Base-by-base conservation (phyloP, 805 yeast species). In the Candida piceae region DNA sequence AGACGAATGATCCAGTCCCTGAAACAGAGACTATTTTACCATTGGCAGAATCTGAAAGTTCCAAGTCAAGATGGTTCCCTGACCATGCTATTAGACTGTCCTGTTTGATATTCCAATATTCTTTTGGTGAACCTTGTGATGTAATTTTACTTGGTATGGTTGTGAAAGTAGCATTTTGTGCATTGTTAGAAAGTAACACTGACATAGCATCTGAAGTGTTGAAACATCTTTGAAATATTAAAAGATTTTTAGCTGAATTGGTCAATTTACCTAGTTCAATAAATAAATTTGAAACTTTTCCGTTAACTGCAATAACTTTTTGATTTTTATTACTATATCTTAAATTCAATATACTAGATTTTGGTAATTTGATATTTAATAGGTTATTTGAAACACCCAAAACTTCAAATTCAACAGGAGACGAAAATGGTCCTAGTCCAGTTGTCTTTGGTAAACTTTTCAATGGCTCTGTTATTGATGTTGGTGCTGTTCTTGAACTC, bases 31-130 rank as follows among this genome's bases (percentile, higher is more conserved):
- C 38, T 5, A 49, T 24, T 17, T 46, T 45, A 1, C 40, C 34
- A 15, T 36, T 26, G 5, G 26, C 21, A n/a, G 28, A 37, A 1
- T 27, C 28, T 1, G 40, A 31, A 11, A 38, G 16, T 4, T 32
- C 34, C 20, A 55, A 25, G 21, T 56, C 44, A 16, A 69, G 44
- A 31, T 57, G 50, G 33, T 58, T 63, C 1, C 74, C 76, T 1
- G 70, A 57, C 77, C 77, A 72, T 5, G 76, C 74, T 10, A 71
- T 55, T 9, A 72, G 41, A 35, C 54, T 55, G 11, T 58, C 54
- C 32, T 61, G 60, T 22, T 57, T 62, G 13, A 71, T 53, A 6
- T 48, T 48, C 76, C 76, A 70, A 12, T 40, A 29, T 10, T 36
- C 33, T 12, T 45, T 44, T 8, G 44, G 31, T 10, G 34, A 42